Evolutionary conservation across 2,329 filamentous ascomycete genomes (phyloP).

Genomic region (Cercospora sp.): DNA sequence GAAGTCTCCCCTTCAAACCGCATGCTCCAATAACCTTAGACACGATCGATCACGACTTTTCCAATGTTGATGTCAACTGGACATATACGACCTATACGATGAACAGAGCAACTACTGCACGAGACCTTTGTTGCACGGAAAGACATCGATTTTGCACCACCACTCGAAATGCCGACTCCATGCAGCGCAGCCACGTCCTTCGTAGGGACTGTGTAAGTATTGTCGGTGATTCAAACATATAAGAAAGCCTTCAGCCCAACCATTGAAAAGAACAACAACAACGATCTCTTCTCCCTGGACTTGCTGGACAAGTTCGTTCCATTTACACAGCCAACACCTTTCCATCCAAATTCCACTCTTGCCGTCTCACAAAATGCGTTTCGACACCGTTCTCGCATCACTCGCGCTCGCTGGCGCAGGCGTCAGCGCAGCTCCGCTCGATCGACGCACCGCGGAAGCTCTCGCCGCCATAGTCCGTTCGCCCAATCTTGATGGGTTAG

Average conservation of each 20-base stretch:
- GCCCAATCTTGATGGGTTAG: too few relatives aligned
- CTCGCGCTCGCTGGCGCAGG: too few relatives aligned
- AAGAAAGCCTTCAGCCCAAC: not conserved
- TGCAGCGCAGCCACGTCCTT: not conserved
- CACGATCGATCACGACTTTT: not conserved
- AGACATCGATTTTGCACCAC: too few relatives aligned
- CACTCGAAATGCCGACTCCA: too few relatives aligned
- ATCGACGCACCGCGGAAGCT: too few relatives aligned
- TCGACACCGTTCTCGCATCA: not conserved
- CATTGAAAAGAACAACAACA: not conserved
- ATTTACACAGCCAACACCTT: not conserved
- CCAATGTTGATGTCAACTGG: not conserved
- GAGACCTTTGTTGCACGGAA: too few relatives aligned
- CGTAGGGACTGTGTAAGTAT: too few relatives aligned
- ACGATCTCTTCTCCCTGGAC: not conserved
- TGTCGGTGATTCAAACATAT: not conserved
- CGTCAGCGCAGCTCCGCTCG: too few relatives aligned
- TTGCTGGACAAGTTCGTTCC: not conserved
- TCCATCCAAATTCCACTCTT: not conserved
- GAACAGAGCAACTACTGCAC: not conserved
- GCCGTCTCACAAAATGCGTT: not conserved
- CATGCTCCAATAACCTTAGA: not conserved
- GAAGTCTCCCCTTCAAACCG: not conserved
- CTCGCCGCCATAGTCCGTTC: too few relatives aligned
- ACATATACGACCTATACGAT: not conserved